Percentiles rank a stretch among this genome's conserved stretches.
Evolutionary conservation across 2,329 filamentous ascomycete species (phyloP).

Genomic region (Curvularia lunata): DNA sequence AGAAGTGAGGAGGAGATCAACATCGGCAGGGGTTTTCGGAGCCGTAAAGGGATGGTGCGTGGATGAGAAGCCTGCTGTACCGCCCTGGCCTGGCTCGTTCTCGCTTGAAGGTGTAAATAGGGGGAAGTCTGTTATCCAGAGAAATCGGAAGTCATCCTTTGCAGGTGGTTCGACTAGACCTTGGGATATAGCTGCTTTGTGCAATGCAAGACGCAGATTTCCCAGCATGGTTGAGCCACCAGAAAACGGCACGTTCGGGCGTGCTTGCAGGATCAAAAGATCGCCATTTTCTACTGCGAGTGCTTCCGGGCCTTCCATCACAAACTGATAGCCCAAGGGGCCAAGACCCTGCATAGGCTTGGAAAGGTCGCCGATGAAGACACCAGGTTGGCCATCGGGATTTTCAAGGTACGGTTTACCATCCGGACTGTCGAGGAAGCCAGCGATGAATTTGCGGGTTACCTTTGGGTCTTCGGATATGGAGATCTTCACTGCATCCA

Average conservation of each 20-base stretch:
- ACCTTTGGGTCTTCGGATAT: slow-evolving; percentile 60
- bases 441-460: slow-evolving; percentile 66
- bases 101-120: slow-evolving; percentile 79
- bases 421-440: slow-evolving; percentile 73
- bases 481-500: slow-evolving; percentile 76
- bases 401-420: slow-evolving; percentile 68
- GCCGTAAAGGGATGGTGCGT: slow-evolving; percentile 98
- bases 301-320: slow-evolving; percentile 62
- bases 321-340: slow-evolving; percentile 75
- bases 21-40: slow-evolving; percentile 72
- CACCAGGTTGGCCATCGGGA: slow-evolving; percentile 76
- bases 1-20: slow-evolving; percentile 74
- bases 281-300: slow-evolving; percentile 69
- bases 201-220: slow-evolving; percentile 72
- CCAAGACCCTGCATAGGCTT: slow-evolving; percentile 79
- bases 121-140: slow-evolving; percentile 91
- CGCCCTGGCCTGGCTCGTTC: slow-evolving; percentile 78
- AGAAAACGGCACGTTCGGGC: slow-evolving; percentile 66
- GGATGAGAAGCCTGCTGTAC: slow-evolving; percentile 77
- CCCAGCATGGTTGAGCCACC: slow-evolving; percentile 79
- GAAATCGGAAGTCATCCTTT: slow-evolving; percentile 66
- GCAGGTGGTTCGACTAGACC: slow-evolving; percentile 60
- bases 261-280: slow-evolving; percentile 80
- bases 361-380: slow-evolving; percentile 75
- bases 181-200: slow-evolving; percentile 70